Percentiles rank a stretch among this genome's conserved stretches.
These are phyloP conservation scores for Casuarina cunninghamiana DNA, from an alignment of 306 rosid species.

Conservation along the genomic window DNA sequence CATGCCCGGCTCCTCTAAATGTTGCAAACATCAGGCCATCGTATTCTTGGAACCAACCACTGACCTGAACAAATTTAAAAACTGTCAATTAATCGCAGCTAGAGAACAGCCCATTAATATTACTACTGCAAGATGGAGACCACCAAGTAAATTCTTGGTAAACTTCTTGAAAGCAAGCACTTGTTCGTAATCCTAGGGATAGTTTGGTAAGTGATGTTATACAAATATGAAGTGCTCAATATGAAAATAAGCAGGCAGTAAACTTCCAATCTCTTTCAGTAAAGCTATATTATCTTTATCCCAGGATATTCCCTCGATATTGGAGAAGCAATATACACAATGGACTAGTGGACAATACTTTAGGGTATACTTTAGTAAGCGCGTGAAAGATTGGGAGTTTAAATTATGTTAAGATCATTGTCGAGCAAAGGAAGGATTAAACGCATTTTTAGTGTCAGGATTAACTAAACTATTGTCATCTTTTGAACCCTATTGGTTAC, in stretches of 20 bases:
- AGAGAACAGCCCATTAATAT: background rate
- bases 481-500: conserved; percentile 29
- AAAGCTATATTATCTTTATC: background rate
- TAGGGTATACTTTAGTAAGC: background rate
- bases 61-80: conserved; percentile 47
- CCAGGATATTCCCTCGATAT: background rate
- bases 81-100: background rate
- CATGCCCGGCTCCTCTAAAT: conserved; percentile 94
- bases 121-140: background rate
- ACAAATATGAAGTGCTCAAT: too few species aligned
- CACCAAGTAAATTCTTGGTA: too few species aligned
- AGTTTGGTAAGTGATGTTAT: too few species aligned
- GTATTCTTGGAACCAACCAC: conserved; percentile 93
- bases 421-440: background rate
- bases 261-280: too few species aligned
- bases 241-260: too few species aligned
- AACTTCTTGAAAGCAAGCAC: too few species aligned
- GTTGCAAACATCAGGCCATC: conserved; percentile 87
- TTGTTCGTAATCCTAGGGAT: too few species aligned
- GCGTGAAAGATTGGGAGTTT: background rate
- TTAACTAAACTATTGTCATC: background rate
- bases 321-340: background rate
- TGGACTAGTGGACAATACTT: background rate
- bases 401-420: background rate
- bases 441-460: background rate